Evolutionary conservation across 2,329 filamentous ascomycete species (phyloP).

Genomic region (Pseudopyricularia javanii): DNA sequence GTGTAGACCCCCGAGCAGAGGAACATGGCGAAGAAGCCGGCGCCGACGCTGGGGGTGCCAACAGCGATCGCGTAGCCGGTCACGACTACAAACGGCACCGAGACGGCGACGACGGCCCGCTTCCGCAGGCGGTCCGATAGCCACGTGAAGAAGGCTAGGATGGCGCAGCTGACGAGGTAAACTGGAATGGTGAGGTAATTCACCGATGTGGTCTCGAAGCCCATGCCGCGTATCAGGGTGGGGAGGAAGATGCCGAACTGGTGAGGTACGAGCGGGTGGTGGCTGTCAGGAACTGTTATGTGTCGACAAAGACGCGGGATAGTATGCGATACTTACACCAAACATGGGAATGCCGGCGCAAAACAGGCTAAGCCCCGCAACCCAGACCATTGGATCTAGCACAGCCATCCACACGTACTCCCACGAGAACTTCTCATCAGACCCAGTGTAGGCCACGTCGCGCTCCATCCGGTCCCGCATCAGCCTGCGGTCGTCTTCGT

Average conservation of each 20-base stretch:
- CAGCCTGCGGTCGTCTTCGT: conserved; percentile 36
- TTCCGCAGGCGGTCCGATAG: conserved; percentile 5
- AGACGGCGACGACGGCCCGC: conserved; percentile 6
- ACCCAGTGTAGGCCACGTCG: conserved; percentile 10
- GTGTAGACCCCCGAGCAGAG: conserved; percentile 9
- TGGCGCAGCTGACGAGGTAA: conserved; percentile 4
- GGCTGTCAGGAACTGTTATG: not conserved
- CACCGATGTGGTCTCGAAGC: conserved; percentile 3
- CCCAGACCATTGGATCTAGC: conserved; percentile 13
- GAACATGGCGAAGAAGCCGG: conserved; percentile 9
- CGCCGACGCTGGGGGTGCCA: conserved; percentile 4
- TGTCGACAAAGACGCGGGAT: too few relatives aligned
- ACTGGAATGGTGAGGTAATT: conserved; percentile 6
- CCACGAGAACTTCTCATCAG: conserved; percentile 12
- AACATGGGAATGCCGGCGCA: conserved; percentile 24
- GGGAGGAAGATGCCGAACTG: conserved; percentile 25
- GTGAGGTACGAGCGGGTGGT: not conserved
- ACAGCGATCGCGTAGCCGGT: conserved; percentile 5
- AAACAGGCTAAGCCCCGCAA: conserved; percentile 21
- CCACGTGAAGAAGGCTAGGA: conserved; percentile 5
- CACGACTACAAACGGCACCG: conserved; percentile 4
- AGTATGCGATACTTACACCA: conserved; percentile 8
- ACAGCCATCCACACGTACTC: conserved; percentile 12
- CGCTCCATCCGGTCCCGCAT: conserved; percentile 3
- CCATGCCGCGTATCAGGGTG: conserved; percentile 16